Percentiles rank a stretch among this genome's conserved stretches.
Evolutionary conservation across 2,329 filamentous ascomycete species (phyloP).

Genomic region (Gyromitra esculenta): DNA sequence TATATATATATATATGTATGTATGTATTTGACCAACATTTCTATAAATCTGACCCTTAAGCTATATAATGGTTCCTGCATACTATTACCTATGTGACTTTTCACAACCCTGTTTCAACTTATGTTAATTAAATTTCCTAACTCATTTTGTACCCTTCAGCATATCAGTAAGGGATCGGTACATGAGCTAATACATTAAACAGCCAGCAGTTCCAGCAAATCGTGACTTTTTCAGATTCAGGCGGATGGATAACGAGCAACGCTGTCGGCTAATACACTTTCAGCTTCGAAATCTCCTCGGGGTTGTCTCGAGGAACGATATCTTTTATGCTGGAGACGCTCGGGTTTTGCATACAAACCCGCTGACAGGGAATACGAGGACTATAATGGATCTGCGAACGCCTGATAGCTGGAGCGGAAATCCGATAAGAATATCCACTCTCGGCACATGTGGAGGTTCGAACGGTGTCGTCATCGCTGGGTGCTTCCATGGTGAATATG

Average conservation of each 20-base stretch:
- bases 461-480: constrained; percentile 61
- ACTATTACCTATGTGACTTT: constrained; percentile 5
- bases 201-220: constrained; percentile 51
- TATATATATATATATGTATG: too few relatives aligned
- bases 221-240: constrained; percentile 68
- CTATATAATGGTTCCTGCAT: constrained; percentile 11
- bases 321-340: constrained; percentile 68
- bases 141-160: not conserved
- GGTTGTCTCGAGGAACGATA: constrained; percentile 67
- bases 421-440: constrained; percentile 52
- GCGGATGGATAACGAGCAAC: constrained; percentile 67
- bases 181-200: constrained; percentile 12
- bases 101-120: constrained; percentile 5
- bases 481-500: constrained; percentile 61
- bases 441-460: constrained; percentile 48
- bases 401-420: constrained; percentile 53
- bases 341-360: constrained; percentile 68
- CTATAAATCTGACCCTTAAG: not conserved
- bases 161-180: not conserved
- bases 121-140: not conserved
- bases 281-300: constrained; percentile 72
- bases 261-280: constrained; percentile 71
- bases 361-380: constrained; percentile 61
- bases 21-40: not conserved
- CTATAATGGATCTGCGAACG: constrained; percentile 55